Conservation (phyloP, 805 yeast species). For the Osmozyma mogii region DNA sequence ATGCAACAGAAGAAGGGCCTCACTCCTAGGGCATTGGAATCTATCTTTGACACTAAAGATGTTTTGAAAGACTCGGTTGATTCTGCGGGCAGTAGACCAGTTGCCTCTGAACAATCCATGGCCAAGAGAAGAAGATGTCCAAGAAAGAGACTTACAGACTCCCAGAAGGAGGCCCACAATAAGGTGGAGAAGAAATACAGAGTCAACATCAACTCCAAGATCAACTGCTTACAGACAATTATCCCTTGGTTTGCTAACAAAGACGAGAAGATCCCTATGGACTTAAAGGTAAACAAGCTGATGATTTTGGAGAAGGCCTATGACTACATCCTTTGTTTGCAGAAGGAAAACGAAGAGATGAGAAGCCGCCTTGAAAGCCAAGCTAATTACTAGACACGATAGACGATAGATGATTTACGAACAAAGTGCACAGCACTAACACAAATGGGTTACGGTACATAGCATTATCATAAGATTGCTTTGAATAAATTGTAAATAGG, state of each 20-base stretch:
- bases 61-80: conserved; percentile 15
- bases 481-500: no score
- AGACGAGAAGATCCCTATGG: conserved; percentile 6
- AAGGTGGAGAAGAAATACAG: conserved; percentile 77
- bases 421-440: no score
- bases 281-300: conserved; percentile 43
- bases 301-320: conserved; percentile 65
- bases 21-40: conserved; percentile 18
- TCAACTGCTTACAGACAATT: conserved; percentile 56
- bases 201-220: conserved; percentile 67
- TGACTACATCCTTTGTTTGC: conserved; percentile 47
- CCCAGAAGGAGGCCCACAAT: conserved; percentile 69
- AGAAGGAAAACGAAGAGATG: conserved; percentile 41
- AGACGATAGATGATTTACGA: no score
- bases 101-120: conserved; percentile 1
- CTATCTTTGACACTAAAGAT: conserved; percentile 23
- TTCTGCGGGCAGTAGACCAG: neutral
- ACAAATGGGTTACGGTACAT: no score
- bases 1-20: conserved; percentile 12
- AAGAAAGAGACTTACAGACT: conserved; percentile 46
- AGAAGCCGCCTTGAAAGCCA: no score
- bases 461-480: no score
- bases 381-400: no score
- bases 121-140: conserved; percentile 34
- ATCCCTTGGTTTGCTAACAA: conserved; percentile 54